Percentiles rank a stretch among this genome's conserved stretches.
These are phyloP conservation scores for Thelonectria blattea DNA, from an alignment of 2,329 filamentous ascomycete genomes.

Conservation along the genomic window DNA sequence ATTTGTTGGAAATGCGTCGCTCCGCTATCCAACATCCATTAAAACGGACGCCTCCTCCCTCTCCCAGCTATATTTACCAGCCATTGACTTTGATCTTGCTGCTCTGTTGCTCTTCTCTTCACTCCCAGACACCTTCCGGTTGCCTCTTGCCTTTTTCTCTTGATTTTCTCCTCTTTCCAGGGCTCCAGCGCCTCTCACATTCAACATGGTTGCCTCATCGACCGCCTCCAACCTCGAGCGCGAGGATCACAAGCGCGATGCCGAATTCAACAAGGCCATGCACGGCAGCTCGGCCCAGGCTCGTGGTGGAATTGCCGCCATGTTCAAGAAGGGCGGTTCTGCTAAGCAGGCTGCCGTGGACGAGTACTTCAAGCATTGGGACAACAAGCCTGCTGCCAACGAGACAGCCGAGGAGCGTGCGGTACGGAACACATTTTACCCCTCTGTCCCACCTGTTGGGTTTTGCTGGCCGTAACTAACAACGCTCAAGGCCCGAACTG, in stretches of 20 bases:
- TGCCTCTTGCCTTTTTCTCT: slow-evolving; percentile 14
- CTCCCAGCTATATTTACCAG: slow-evolving; percentile 2
- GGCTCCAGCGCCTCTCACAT: slow-evolving; percentile 27
- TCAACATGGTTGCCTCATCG: slow-evolving; percentile 54
- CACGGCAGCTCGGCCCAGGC: slow-evolving; percentile 75
- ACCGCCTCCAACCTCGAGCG: slow-evolving; percentile 66
- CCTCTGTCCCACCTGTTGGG: neutral
- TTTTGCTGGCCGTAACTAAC: slow-evolving; percentile 27
- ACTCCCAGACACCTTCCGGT: neutral
- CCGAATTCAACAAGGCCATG: slow-evolving; percentile 87
- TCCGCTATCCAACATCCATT: slow-evolving; percentile 30
- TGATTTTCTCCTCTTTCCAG: slow-evolving; percentile 21
- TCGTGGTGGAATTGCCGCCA: slow-evolving; percentile 77
- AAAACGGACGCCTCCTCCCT: slow-evolving; percentile 32
- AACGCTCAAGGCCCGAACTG: slow-evolving; percentile 69
- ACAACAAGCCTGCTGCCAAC: slow-evolving; percentile 77
- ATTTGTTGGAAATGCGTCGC: slow-evolving; percentile 37
- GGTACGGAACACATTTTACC: slow-evolving; percentile 54
- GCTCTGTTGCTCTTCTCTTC: slow-evolving; percentile 3
- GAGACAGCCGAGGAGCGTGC: slow-evolving; percentile 86
- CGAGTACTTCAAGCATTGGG: slow-evolving; percentile 97
- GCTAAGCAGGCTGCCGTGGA: slow-evolving; percentile 84
- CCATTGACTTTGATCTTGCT: slow-evolving; percentile 24
- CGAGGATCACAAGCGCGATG: slow-evolving; percentile 86
- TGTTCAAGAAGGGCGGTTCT: slow-evolving; percentile 78